Percentiles rank a stretch among this genome's conserved stretches.
Evolutionary conservation across 2,329 filamentous ascomycete genomes (phyloP).

Genomic region (Pseudogymnoascus destructans): DNA sequence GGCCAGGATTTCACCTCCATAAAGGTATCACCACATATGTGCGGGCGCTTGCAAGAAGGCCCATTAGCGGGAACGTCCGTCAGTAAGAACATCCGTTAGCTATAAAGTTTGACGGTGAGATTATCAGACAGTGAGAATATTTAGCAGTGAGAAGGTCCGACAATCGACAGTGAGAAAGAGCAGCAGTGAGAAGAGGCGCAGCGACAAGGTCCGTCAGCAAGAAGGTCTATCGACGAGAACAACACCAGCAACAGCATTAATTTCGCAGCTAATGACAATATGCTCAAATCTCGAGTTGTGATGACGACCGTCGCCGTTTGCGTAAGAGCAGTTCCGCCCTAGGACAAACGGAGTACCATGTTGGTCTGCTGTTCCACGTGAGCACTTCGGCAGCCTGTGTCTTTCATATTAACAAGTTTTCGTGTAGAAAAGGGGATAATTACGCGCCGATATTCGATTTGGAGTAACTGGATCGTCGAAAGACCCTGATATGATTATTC

Average conservation of each 20-base stretch:
- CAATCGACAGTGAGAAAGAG: not conserved
- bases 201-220: not conserved
- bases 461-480: not conserved
- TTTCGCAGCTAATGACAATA: not conserved
- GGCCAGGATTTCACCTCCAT: no score
- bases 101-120: not conserved
- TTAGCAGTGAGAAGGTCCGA: not conserved
- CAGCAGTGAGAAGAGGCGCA: not conserved
- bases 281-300: not conserved
- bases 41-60: no score
- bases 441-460: not conserved
- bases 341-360: not conserved
- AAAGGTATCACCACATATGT: no score
- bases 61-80: no score
- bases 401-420: not conserved
- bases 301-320: not conserved
- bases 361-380: not conserved
- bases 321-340: not conserved
- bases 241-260: not conserved
- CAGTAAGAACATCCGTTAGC: no score
- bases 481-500: not conserved
- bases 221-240: not conserved
- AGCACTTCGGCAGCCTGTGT: not conserved
- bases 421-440: not conserved
- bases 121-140: not conserved